These are phyloP conservation scores for Amanita rubescens DNA, from an alignment of 768 basidiomycete genomes.

Conservation along the genomic window DNA sequence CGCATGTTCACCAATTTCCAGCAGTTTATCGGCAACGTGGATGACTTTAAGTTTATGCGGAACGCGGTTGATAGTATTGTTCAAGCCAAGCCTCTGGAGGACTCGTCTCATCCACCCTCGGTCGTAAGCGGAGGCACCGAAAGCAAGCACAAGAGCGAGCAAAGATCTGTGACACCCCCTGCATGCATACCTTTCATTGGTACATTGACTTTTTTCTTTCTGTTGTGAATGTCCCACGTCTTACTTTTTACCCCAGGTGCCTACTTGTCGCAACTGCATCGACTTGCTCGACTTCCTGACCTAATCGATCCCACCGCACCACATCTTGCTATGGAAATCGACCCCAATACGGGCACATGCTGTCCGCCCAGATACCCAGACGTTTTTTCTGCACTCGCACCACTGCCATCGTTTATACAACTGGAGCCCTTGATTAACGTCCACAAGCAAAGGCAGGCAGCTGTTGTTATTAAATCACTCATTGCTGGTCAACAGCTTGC, in stretches of 20 bases:
- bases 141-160: constrained; percentile 28
- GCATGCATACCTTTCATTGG: constrained; percentile 83
- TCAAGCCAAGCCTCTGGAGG: constrained; percentile 56
- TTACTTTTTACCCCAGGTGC: constrained; percentile 39
- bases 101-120: constrained; percentile 45
- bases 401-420: constrained; percentile 69
- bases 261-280: constrained; percentile 67
- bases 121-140: constrained; percentile 41
- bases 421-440: constrained; percentile 85
- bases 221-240: neutral
- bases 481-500: constrained; percentile 82
- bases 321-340: constrained; percentile 56
- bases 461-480: constrained; percentile 71
- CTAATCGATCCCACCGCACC: constrained; percentile 81
- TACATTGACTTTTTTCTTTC: constrained; percentile 23
- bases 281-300: constrained; percentile 63
- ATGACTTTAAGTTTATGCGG: constrained; percentile 73
- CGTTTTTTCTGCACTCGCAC: constrained; percentile 65
- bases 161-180: constrained; percentile 33
- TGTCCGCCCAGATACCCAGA: constrained; percentile 69
- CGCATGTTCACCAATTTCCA: constrained; percentile 70
- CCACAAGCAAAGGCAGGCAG: constrained; percentile 80
- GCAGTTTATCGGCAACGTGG: constrained; percentile 50
- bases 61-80: constrained; percentile 54
- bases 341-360: constrained; percentile 54